Evolutionary conservation across 176 grass and related monocot species (phyloP), one percentile per base, ranked within the genome.

Genomic region (Cymbopogon citratus): DNA sequence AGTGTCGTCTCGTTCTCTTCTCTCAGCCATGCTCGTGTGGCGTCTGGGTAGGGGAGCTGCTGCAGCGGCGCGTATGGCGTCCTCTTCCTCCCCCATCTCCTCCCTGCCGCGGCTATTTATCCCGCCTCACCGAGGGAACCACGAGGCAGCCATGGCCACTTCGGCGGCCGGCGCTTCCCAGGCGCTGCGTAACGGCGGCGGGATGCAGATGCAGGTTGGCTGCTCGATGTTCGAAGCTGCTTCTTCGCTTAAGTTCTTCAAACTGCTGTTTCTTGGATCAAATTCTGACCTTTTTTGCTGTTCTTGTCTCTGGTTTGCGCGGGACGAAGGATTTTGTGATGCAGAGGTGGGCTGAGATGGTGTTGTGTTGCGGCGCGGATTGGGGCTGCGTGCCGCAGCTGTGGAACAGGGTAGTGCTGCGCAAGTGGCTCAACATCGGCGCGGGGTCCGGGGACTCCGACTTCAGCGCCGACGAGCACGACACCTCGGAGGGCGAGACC

Each of bases 351-450:
- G 85, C 77, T 71, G 87, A 94, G 85, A 46, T 85, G 31, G 9
- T 68, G 84, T 43, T 60, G 38, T 80, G 75, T 26, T 94, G 85
- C 73, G 92, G 86, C 57, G 90, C 88, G 80, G 86, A 76, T 90
- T 88, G 82, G 80, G 51, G 77, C 51, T 87, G 79, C 83, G 61
- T 49, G 62, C 80, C 23, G 72, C 87, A 90, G 94, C 87, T 92
- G 44, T 97, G 94, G 94, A 82, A 65, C 60, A 94, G 81, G 91
- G 81, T 97, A 23, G 86, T 94, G 19, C 77, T 97, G 51, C 87
- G 86, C 74, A 97, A 97, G 74, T 97, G 94, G 94, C 94, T 97
- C 64, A 97, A 97, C 74, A 75, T 97, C 85, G 91, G 81, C 83
- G 76, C 85, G 34, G 91, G 83, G 34, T 87, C 78, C 11, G 91